A percentile compares a stretch with the other conserved stretches of the same genome.
Evolutionary conservation across 1,284 basidiomycete genomes (phyloP).

Genomic region (Amylostereum chailletii): DNA sequence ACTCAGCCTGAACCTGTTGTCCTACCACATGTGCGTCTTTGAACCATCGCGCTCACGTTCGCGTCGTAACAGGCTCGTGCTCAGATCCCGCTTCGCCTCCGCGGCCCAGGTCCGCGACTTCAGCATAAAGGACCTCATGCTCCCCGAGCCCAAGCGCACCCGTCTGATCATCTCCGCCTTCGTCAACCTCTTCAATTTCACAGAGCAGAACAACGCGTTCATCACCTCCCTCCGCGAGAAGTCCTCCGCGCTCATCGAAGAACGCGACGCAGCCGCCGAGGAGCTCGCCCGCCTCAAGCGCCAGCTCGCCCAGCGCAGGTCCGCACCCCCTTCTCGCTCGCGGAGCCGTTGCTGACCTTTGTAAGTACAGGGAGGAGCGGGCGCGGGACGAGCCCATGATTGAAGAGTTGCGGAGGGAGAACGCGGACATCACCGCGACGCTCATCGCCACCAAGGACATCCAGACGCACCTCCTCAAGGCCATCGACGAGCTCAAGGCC

Average conservation of each 20-base stretch:
- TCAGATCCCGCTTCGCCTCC: slow-evolving; percentile 56
- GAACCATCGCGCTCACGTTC: slow-evolving; percentile 1
- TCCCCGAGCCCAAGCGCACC: slow-evolving; percentile 67
- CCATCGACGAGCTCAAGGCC: slow-evolving; percentile 60
- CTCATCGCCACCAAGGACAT: slow-evolving; percentile 60
- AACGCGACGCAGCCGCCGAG: slow-evolving; percentile 44
- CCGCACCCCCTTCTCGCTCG: neutral
- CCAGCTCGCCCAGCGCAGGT: slow-evolving; percentile 54
- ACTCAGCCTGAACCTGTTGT: slow-evolving; percentile 51
- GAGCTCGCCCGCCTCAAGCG: slow-evolving; percentile 44
- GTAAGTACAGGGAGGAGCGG: slow-evolving; percentile 44
- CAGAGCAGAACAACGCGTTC: slow-evolving; percentile 60
- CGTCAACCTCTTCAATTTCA: slow-evolving; percentile 90
- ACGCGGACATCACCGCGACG: slow-evolving; percentile 50
- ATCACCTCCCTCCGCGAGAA: slow-evolving; percentile 51
- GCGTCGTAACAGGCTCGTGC: neutral
- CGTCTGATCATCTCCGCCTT: slow-evolving; percentile 74
- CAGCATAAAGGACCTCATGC: slow-evolving; percentile 62
- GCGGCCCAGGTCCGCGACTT: slow-evolving; percentile 77
- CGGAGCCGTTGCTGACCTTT: neutral
- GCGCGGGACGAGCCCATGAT: slow-evolving; percentile 66
- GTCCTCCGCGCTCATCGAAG: slow-evolving; percentile 44
- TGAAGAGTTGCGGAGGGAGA: slow-evolving; percentile 52
- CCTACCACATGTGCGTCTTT: slow-evolving; percentile 51
- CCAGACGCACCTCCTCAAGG: slow-evolving; percentile 48